Evolutionary conservation across 345 rosid genomes (phyloP).

Genomic region (Ceriops decandra): DNA sequence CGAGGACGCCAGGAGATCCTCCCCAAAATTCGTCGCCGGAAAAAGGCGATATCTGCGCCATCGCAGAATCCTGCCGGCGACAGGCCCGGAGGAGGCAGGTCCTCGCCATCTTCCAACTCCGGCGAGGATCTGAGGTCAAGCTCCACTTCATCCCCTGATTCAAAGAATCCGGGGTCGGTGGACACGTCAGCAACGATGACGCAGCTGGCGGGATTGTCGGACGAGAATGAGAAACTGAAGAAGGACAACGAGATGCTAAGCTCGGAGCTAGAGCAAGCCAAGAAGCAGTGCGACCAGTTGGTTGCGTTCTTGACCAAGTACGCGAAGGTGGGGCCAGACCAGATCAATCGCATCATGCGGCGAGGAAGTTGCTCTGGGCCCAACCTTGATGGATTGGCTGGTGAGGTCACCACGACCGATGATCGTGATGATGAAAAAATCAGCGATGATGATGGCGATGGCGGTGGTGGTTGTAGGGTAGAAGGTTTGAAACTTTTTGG

Average conservation of each 20-base stretch:
- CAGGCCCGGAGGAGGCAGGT: constrained; percentile 22
- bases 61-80: constrained; percentile 19
- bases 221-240: constrained; percentile 82
- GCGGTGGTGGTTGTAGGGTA: constrained; percentile 21
- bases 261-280: constrained; percentile 74
- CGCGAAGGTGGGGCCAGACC: constrained; percentile 64
- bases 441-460: not conserved
- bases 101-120: constrained; percentile 51
- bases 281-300: constrained; percentile 73
- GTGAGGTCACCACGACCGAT: constrained; percentile 8
- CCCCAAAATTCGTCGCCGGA: constrained; percentile 49
- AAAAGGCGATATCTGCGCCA: constrained; percentile 31
- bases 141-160: constrained; percentile 74
- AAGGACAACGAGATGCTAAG: constrained; percentile 62
- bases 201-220: constrained; percentile 55
- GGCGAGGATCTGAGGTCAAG: constrained; percentile 76
- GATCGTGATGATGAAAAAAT: constrained; percentile 6
- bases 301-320: constrained; percentile 52
- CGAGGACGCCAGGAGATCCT: constrained; percentile 51
- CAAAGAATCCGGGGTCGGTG: constrained; percentile 74
- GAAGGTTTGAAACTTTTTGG: constrained; percentile 74
- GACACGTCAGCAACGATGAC: constrained; percentile 30
- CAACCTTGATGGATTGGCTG: constrained; percentile 9
- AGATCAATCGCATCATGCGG: constrained; percentile 59
- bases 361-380: constrained; percentile 30